Base-by-base conservation (phyloP, 2,329 filamentous ascomycete genomes). In the Cladophialophora yegresii region DNA sequence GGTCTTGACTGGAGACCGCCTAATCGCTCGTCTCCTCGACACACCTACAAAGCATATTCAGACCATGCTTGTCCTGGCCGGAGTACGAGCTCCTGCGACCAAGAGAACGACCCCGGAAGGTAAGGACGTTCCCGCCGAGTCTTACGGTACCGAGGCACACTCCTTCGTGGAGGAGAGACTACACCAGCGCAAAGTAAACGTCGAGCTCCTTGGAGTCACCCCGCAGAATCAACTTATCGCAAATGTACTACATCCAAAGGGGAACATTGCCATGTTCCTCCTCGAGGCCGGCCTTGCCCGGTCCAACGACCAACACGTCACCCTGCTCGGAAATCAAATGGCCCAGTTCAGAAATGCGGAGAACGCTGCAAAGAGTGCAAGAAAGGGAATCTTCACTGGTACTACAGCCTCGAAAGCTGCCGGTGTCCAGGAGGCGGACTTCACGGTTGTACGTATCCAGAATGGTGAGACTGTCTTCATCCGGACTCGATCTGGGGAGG, bases 271-370 rank as follows among this genome's bases (percentile, higher is more conserved):
- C 67, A 91, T 91, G 70, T 96, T 96, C 77, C 78, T 99, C 50
- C 86, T 99, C 51, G 87, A 93, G 72, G 91, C 92, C 59, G 95
- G 95, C 72, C 83, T 98, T 62, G 95, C 93, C 47, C 86, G 92
- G 73, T 98, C 93, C 81, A 92, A 93, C 69, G 95, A 99, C 77
- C 93, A 95, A 78, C 95, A 99, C 80, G 96, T 93, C 0, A 96
- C 92, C 45, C 83, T 97, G 80, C 85, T 99, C 10, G 95, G 95
- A 51, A 81, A 86, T 56, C 91, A 93, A 72, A 99, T 99, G 95
- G 88, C 89, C 49, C 77, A 85, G 63, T 86, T 98, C 63, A 87
- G 95, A 68, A 86, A 90, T 69, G 93, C 95, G 1, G 95, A 99
- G 80, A 93, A 91, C 76, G 81, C 85, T 64, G 95, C 95, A 4